phyloP scores from a whole-genome alignment of 306 rosid genomes.

The Dryas octopetala region DNA sequence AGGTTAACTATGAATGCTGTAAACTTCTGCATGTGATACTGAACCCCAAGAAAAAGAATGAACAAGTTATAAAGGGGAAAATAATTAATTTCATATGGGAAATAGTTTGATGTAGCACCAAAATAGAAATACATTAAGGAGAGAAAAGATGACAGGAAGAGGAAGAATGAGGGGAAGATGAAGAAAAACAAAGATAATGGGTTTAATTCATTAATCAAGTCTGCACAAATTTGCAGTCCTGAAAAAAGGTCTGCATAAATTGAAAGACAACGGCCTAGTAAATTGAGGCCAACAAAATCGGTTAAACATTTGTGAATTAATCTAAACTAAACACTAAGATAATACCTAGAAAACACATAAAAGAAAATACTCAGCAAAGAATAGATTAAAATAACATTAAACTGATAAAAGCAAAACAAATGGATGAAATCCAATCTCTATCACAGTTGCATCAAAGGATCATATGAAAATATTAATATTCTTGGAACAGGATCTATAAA shows the following conservation, averaged over 20 bases:
- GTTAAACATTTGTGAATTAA: neutral
- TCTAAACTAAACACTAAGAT: neutral
- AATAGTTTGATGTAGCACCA: neutral
- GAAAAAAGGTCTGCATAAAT: neutral
- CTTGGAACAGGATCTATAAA: neutral
- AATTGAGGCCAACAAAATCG: neutral
- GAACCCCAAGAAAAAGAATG: slow-evolving; percentile 31
- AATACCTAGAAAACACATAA: too few species aligned
- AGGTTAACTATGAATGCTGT: slow-evolving; percentile 75
- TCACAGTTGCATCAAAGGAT: neutral
- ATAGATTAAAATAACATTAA: too few species aligned
- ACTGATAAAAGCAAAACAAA: neutral
- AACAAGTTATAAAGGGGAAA: slow-evolving; percentile 23
- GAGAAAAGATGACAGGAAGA: neutral
- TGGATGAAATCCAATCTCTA: neutral
- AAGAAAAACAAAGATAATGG: neutral
- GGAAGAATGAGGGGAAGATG: neutral
- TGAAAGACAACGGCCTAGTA: neutral
- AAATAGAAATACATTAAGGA: neutral
- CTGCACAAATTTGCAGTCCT: neutral
- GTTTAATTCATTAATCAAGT: neutral
- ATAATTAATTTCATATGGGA: neutral
- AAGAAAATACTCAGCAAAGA: too few species aligned
- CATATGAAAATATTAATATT: neutral
- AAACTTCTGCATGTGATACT: slow-evolving; percentile 85